Evolutionary conservation across 73 alveolate genomes (phyloP), one percentile per base, ranked within the genome.

Genomic region (Paramecium sexaurelia): DNA sequence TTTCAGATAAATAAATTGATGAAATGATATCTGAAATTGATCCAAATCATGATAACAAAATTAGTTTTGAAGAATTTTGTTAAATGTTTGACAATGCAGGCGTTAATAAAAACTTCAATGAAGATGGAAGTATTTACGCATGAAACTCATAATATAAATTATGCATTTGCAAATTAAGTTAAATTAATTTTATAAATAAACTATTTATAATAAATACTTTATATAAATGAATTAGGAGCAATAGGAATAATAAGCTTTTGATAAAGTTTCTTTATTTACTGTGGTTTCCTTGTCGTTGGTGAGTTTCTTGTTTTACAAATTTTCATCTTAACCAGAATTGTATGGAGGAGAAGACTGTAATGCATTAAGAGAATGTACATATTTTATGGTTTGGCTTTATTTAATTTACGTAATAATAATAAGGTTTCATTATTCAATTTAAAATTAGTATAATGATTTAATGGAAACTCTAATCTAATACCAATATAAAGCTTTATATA

Each of bases 81-180:
- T 57, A 55, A 37, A 40, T 86, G 55, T 45, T 86, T 66, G 84
- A 57, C 24, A 55, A 75, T 61, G 71, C 61, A 86, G 93, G 84
- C 11, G 61, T 86, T 13, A 57, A 92, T 82, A 96, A 94, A 83
- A 94, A 94, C 56, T 27, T 95, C 13, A 95, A 96, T 7, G 97
- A 61, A 29, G 83, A 61, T 0, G 83, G 82, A 57, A 57, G 82
- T 32, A 57, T 57, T 5, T 57, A 61, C 7, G 39, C 39, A 26
- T 61, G 39, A 29, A 61, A 61, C 39, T 3, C 26, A 61, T 13
- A 61, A 61, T 32, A 3, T 26, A 29, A 32, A 61, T 51, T 51
- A 51, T 19, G 29, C 17, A 51, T 51, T 51, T 51, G 5, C 33
- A 51, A 51, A 4, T 51, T 17, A 51, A n/a, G 29, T n/a, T 51